Percentiles rank a stretch among this genome's conserved stretches.
Conservation (phyloP, 2,329 filamentous ascomycete genomes). For the Scytalidium sp. region DNA sequence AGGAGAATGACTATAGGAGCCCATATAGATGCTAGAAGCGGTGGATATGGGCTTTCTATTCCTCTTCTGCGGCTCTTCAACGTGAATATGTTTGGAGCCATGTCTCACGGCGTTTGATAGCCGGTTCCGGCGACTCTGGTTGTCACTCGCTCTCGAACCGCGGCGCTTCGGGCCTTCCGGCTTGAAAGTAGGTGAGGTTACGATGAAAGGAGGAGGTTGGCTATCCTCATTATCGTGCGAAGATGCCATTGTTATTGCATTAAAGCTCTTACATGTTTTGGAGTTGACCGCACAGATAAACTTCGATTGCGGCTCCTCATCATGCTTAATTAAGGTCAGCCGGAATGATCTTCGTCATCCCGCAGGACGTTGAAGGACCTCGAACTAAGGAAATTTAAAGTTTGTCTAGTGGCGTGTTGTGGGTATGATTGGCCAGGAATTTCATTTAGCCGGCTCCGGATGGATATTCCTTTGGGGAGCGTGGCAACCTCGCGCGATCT, state of each 20-base stretch:
- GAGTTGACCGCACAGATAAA: not conserved
- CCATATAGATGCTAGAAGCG: constrained; percentile 28
- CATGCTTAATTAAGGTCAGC: not conserved
- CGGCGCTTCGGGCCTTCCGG: not conserved
- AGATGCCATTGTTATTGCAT: constrained; percentile 12
- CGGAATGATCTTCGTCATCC: not conserved
- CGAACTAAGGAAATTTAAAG: constrained; percentile 18
- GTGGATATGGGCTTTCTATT: constrained; percentile 15
- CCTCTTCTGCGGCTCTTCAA: constrained; percentile 15
- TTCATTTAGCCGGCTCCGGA: not conserved
- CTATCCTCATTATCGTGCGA: constrained; percentile 10
- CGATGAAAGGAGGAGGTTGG: constrained; percentile 13
- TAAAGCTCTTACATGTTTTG: not conserved
- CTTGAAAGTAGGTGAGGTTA: constrained; percentile 11
- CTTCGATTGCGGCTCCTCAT: not conserved
- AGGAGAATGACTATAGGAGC: constrained; percentile 26
- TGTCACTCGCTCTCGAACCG: not conserved
- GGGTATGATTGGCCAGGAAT: not conserved
- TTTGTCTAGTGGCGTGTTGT: not conserved
- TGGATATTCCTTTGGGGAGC: not conserved
- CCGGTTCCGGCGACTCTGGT: constrained; percentile 13
- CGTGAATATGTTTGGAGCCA: constrained; percentile 21
- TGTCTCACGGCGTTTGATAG: constrained; percentile 6
- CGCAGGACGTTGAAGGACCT: not conserved
- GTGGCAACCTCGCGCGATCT: not conserved